Percentiles rank a stretch among this genome's conserved stretches.
Conservation (phyloP, 2,329 filamentous ascomycete genomes). For the Fusarium camptoceras region DNA sequence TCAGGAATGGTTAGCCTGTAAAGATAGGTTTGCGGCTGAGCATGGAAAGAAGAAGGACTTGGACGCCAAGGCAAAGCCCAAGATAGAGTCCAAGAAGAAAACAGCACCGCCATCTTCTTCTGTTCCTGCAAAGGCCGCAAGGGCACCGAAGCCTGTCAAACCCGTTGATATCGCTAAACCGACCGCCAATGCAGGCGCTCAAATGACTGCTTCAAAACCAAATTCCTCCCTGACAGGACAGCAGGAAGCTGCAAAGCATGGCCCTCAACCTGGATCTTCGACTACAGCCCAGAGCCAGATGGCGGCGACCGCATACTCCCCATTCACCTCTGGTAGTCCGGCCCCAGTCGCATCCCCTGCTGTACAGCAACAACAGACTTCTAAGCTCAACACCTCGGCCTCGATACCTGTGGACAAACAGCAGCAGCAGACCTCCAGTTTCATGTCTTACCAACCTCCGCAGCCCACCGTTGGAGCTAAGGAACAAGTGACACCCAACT, state of each 20-base stretch:
- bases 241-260: not conserved
- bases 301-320: no score
- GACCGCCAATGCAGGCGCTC: not conserved
- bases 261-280: no score
- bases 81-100: not conserved
- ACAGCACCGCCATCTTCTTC: not conserved
- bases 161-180: not conserved
- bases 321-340: not conserved
- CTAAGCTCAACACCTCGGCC: not conserved
- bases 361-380: not conserved
- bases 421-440: not conserved
- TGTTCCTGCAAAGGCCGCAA: not conserved
- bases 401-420: not conserved
- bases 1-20: constrained; percentile 2
- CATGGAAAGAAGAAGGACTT: not conserved
- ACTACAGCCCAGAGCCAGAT: not conserved
- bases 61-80: not conserved
- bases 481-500: not conserved
- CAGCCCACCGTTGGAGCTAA: not conserved
- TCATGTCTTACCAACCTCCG: not conserved
- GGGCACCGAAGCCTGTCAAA: not conserved
- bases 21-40: not conserved
- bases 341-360: no score
- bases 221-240: not conserved
- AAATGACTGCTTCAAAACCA: not conserved